Conservation (phyloP, 2,329 filamentous ascomycete species). For the Pseudocercospora ulei region DNA sequence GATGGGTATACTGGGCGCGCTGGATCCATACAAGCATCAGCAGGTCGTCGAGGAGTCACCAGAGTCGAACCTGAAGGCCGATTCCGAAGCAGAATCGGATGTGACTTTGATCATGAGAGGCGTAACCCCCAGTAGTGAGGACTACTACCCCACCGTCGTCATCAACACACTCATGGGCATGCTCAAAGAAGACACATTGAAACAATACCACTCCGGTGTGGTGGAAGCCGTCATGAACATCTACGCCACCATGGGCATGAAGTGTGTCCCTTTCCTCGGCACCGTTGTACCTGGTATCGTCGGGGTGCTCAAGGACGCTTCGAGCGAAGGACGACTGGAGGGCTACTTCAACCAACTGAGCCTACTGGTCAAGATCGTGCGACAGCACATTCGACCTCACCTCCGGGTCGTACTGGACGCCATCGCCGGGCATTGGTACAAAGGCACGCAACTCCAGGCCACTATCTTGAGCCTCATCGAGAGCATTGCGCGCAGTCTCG, state of each 20-base stretch:
- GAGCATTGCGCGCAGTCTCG: slow-evolving; percentile 82
- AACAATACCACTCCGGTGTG: slow-evolving; percentile 83
- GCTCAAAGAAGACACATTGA: slow-evolving; percentile 77
- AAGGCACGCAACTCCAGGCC: slow-evolving; percentile 67
- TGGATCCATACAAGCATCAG: slow-evolving; percentile 94
- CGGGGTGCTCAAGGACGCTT: slow-evolving; percentile 72
- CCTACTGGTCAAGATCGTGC: slow-evolving; percentile 84
- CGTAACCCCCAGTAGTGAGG: slow-evolving; percentile 88
- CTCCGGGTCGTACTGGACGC: slow-evolving; percentile 77
- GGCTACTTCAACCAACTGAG: slow-evolving; percentile 97
- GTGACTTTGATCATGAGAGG: slow-evolving; percentile 98
- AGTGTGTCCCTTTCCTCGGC: slow-evolving; percentile 88
- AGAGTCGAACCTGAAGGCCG: slow-evolving; percentile 62
- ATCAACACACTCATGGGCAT: slow-evolving; percentile 92
- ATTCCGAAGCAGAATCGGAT: slow-evolving; percentile 67
- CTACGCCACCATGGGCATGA: slow-evolving; percentile 88
- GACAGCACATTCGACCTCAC: slow-evolving; percentile 89
- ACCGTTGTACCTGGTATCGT: slow-evolving; percentile 93
- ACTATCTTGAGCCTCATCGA: slow-evolving; percentile 90
- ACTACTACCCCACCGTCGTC: slow-evolving; percentile 96
- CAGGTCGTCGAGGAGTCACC: slow-evolving; percentile 84
- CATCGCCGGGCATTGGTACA: slow-evolving; percentile 82
- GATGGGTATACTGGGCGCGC: slow-evolving; percentile 85
- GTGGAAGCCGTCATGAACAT: slow-evolving; percentile 99
- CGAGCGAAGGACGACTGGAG: slow-evolving; percentile 57